These are phyloP conservation scores for Lachnellula cervina DNA, from an alignment of 2,329 filamentous ascomycete genomes.

Conservation along the genomic window DNA sequence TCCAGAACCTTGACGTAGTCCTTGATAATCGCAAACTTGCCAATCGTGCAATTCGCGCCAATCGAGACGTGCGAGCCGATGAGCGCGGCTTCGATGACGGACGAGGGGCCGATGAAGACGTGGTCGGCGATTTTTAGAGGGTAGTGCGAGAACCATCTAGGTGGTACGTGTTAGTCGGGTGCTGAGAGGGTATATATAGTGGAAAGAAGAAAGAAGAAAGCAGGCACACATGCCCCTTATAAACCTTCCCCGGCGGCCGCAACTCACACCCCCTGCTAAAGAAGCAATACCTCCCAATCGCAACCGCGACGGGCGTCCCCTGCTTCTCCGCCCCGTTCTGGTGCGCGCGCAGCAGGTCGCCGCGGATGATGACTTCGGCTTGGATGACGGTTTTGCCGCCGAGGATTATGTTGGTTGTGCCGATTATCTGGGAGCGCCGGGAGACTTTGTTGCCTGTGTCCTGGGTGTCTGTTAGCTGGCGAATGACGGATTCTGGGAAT, in stretches of 20 bases:
- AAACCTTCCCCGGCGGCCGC: conserved; percentile 76
- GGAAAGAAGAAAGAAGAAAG: conserved; percentile 16
- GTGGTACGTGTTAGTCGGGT: too few relatives aligned
- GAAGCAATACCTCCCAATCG: conserved; percentile 88
- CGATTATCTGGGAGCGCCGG: conserved; percentile 83
- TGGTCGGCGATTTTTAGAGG: conserved; percentile 92
- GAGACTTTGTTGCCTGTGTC: conserved; percentile 99
- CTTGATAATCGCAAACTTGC: conserved; percentile 86
- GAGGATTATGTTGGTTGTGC: conserved; percentile 96
- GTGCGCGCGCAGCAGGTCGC: conserved; percentile 68
- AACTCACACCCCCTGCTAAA: conserved; percentile 74
- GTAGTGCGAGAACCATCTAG: conserved; percentile 68
- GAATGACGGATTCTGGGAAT: neutral
- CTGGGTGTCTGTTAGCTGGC: conserved; percentile 40
- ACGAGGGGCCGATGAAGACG: conserved; percentile 75
- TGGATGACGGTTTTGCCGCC: conserved; percentile 95
- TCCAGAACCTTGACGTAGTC: conserved; percentile 88
- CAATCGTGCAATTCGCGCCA: conserved; percentile 69
- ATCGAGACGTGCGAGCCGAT: conserved; percentile 86
- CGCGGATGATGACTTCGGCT: conserved; percentile 88
- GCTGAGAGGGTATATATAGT: neutral
- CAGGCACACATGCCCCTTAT: conserved; percentile 54
- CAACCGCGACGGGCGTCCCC: conserved; percentile 55
- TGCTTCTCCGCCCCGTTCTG: conserved; percentile 35
- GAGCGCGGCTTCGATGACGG: conserved; percentile 75